A percentile compares a stretch with the other conserved stretches of the same genome.
Evolutionary conservation across 805 yeast genomes (phyloP).

Genomic region (Maudiozyma barnettii): DNA sequence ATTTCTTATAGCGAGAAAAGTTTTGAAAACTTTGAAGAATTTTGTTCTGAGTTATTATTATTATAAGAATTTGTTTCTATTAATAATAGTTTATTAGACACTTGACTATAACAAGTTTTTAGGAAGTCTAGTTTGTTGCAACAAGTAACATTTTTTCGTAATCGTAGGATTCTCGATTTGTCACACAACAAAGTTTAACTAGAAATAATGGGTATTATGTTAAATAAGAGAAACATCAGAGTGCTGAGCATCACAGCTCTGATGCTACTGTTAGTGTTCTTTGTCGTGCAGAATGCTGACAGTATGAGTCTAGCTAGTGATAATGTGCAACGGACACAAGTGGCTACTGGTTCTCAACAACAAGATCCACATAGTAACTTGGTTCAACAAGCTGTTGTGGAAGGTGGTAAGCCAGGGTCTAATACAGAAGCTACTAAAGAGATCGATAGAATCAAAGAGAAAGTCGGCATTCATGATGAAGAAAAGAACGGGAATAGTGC

Average conservation of each 20-base stretch:
- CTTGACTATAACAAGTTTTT: no score
- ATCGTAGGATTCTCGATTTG: no score
- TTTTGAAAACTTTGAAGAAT: no score
- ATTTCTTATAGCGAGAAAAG: no score
- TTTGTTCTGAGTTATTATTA: no score
- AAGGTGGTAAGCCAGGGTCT: background rate
- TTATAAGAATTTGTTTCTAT: no score
- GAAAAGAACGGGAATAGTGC: conserved; percentile 1
- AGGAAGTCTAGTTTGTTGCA: no score
- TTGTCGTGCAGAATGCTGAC: conserved; percentile 21
- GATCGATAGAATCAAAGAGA: conserved; percentile 15
- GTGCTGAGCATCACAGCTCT: conserved; percentile 19
- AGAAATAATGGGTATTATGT: conserved; percentile 5
- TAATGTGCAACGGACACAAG: background rate
- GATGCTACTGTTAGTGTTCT: conserved; percentile 19
- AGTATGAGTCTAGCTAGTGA: conserved; percentile 3
- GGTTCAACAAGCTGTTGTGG: background rate
- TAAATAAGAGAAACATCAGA: conserved; percentile 23
- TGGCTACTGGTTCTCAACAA: background rate
- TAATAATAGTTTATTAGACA: no score
- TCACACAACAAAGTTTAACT: no score
- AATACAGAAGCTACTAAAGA: conserved; percentile 7
- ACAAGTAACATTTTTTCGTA: no score
- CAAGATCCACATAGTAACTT: background rate
- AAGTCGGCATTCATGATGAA: conserved; percentile 7